These are phyloP conservation scores for Ophiocordyceps australis DNA, from an alignment of 2,329 filamentous ascomycete genomes.

Conservation along the genomic window DNA sequence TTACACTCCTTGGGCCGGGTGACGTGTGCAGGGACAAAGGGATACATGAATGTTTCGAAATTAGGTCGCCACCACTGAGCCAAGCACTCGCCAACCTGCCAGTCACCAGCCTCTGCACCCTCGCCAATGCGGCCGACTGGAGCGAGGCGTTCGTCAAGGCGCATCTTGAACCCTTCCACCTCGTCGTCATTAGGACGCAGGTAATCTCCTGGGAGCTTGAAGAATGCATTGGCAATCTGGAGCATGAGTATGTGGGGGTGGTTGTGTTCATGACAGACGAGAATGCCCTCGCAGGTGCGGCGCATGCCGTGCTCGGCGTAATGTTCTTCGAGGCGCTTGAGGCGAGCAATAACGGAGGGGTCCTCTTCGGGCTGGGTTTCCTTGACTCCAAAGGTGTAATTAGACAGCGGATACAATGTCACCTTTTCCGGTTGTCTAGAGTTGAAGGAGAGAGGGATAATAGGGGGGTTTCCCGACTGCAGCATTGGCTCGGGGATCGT, in stretches of 20 bases:
- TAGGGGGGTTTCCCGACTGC: slow-evolving; percentile 63
- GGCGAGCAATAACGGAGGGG: slow-evolving; percentile 77
- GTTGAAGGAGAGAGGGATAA: slow-evolving; percentile 69
- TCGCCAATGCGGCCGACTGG: slow-evolving; percentile 78
- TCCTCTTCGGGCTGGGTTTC: slow-evolving; percentile 97
- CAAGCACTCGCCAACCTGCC: slow-evolving; percentile 86
- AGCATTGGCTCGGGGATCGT: slow-evolving; percentile 62
- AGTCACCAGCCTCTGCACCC: slow-evolving; percentile 69
- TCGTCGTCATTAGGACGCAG: slow-evolving; percentile 80
- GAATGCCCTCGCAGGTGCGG: slow-evolving; percentile 86
- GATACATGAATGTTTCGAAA: slow-evolving; percentile 99
- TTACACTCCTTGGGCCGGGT: slow-evolving; percentile 97
- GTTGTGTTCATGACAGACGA: slow-evolving; percentile 98
- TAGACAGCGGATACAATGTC: slow-evolving; percentile 83
- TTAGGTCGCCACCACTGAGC: slow-evolving; percentile 99
- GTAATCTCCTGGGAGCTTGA: slow-evolving; percentile 96
- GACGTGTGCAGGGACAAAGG: slow-evolving; percentile 89
- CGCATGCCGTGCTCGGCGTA: slow-evolving; percentile 89
- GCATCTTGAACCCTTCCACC: slow-evolving; percentile 81
- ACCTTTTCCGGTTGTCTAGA: slow-evolving; percentile 79
- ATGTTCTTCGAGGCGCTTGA: slow-evolving; percentile 92
- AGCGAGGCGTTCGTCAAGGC: slow-evolving; percentile 82
- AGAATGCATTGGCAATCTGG: slow-evolving; percentile 98
- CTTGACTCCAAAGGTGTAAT: slow-evolving; percentile 98
- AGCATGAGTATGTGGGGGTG: slow-evolving; percentile 98